Evolutionary conservation across 2,329 filamentous ascomycete genomes (phyloP).

Genomic region (Sporothrix luriei): DNA sequence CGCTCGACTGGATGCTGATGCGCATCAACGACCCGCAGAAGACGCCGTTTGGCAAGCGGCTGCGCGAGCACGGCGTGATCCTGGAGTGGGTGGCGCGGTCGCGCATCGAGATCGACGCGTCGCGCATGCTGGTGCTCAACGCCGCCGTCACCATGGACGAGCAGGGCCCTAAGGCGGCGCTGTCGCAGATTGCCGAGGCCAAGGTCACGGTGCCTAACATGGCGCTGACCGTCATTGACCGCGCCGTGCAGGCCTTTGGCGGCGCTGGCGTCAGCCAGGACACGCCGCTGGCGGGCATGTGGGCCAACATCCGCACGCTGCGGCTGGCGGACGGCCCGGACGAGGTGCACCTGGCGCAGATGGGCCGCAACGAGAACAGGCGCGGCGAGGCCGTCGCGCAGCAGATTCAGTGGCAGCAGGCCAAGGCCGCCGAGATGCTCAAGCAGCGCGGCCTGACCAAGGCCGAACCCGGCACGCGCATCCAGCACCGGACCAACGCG

Average conservation of each 20-base stretch:
- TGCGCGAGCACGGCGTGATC: constrained; percentile 89
- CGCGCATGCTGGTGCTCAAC: constrained; percentile 87
- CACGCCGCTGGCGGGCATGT: constrained; percentile 84
- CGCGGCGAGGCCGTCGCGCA: constrained; percentile 62
- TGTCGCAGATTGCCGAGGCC: constrained; percentile 92
- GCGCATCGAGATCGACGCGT: constrained; percentile 89
- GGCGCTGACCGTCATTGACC: constrained; percentile 85
- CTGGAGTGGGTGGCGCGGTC: constrained; percentile 93
- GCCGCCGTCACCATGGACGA: constrained; percentile 94
- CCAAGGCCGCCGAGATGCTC: constrained; percentile 67
- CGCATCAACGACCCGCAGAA: constrained; percentile 91
- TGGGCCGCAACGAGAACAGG: constrained; percentile 80
- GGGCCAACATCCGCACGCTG: constrained; percentile 78
- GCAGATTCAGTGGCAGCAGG: constrained; percentile 65
- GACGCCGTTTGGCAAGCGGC: constrained; percentile 85
- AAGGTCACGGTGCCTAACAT: constrained; percentile 88
- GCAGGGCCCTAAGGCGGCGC: constrained; percentile 80
- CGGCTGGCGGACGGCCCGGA: constrained; percentile 91
- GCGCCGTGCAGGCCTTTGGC: constrained; percentile 89
- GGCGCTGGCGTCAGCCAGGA: constrained; percentile 92
- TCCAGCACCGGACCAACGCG: constrained; percentile 44
- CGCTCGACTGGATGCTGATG: constrained; percentile 91
- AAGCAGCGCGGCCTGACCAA: constrained; percentile 56
- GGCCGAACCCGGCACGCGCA: constrained; percentile 56
- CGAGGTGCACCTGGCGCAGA: constrained; percentile 86